Percentiles rank a stretch among this genome's conserved stretches.
Evolutionary conservation across 768 basidiomycete species (phyloP).

Genomic region (Agrocybe pediades): DNA sequence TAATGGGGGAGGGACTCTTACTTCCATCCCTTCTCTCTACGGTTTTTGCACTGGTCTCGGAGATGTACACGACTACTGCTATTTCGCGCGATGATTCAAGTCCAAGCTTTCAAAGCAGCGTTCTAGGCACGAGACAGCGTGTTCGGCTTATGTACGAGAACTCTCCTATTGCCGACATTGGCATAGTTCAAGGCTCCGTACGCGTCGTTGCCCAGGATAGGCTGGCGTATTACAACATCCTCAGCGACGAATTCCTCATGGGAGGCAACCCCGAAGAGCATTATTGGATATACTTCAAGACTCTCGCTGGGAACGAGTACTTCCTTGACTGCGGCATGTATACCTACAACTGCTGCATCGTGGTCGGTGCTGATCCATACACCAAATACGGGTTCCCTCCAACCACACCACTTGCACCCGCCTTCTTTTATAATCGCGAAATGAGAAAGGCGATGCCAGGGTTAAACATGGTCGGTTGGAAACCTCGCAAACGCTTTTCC

Average conservation of each 20-base stretch:
- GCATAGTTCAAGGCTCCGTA: slow-evolving; percentile 37
- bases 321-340: slow-evolving; percentile 42
- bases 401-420: slow-evolving; percentile 19
- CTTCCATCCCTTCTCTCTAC: slow-evolving; percentile 33
- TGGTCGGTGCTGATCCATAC: slow-evolving; percentile 12
- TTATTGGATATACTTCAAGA: slow-evolving; percentile 53
- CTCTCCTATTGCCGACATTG: slow-evolving; percentile 48
- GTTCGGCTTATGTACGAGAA: slow-evolving; percentile 36
- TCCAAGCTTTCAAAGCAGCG: not conserved
- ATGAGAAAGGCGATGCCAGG: slow-evolving; percentile 11
- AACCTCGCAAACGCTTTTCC: slow-evolving; percentile 21
- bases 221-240: slow-evolving; percentile 33
- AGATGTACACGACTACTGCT: slow-evolving; percentile 40
- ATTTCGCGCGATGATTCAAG: not conserved
- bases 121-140: slow-evolving; percentile 22
- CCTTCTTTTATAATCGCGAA: slow-evolving; percentile 22
- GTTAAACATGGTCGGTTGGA: slow-evolving; percentile 6
- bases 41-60: slow-evolving; percentile 33
- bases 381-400: slow-evolving; percentile 13
- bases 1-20: slow-evolving; percentile 32
- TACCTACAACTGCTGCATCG: slow-evolving; percentile 36
- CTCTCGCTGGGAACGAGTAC: slow-evolving; percentile 39
- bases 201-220: slow-evolving; percentile 34
- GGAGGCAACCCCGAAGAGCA: slow-evolving; percentile 47
- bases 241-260: slow-evolving; percentile 22